Conservation (phyloP, 2,329 filamentous ascomycete genomes). For the Septoria petroselini region DNA sequence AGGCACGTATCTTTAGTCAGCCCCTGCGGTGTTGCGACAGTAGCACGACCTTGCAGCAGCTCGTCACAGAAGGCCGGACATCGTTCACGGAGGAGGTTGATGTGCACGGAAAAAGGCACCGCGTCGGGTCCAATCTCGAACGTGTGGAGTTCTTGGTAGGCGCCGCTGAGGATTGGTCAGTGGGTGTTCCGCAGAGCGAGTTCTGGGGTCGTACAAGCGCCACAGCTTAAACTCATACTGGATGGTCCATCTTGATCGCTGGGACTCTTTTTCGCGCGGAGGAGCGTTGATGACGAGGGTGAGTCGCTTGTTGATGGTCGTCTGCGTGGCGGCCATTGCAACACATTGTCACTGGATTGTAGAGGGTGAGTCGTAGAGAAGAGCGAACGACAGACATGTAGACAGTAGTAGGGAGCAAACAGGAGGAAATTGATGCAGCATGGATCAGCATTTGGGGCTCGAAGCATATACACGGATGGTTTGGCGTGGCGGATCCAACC, state of each 20-base stretch:
- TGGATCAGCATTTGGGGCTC: no score
- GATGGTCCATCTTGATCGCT: conserved; percentile 6
- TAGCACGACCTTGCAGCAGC: not conserved
- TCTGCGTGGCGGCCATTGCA: conserved; percentile 4
- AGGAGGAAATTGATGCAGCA: not conserved
- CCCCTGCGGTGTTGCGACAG: not conserved
- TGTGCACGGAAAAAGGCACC: conserved; percentile 6
- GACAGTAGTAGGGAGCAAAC: no score
- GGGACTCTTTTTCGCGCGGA: not conserved
- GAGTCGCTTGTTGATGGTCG: conserved; percentile 11
- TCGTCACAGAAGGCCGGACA: conserved; percentile 4
- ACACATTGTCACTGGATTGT: not conserved
- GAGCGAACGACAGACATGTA: no score
- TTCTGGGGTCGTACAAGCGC: conserved; percentile 3
- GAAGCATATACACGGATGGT: no score
- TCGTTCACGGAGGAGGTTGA: conserved; percentile 6
- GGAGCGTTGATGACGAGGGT: conserved; percentile 8
- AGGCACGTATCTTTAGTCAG: not conserved
- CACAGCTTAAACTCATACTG: conserved; percentile 11
- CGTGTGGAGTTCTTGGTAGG: conserved; percentile 8
- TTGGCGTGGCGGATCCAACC: no score
- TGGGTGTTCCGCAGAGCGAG: not conserved
- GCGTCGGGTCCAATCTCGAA: conserved; percentile 7
- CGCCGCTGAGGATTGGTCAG: not conserved
- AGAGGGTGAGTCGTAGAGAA: no score